Evolutionary conservation across 2,329 filamentous ascomycete species (phyloP).

Genomic region (Diaporthe sp.): DNA sequence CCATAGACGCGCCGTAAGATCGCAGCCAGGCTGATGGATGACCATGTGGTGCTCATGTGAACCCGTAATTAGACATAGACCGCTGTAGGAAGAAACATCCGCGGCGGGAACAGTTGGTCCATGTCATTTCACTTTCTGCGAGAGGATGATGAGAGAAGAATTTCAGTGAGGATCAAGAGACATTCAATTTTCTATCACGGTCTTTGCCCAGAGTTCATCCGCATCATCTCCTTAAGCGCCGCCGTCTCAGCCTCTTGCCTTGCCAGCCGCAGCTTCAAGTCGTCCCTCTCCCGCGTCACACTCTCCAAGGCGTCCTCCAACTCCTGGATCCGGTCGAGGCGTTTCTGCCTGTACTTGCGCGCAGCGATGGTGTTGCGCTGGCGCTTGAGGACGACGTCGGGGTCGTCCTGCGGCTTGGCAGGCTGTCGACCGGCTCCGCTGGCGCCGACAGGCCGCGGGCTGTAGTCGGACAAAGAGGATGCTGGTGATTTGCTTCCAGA

Average conservation of each 20-base stretch:
- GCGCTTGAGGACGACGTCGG: constrained; percentile 59
- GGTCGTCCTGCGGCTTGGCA: constrained; percentile 42
- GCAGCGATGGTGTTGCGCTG: constrained; percentile 74
- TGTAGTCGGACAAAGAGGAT: constrained; percentile 35
- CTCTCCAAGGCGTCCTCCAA: constrained; percentile 67
- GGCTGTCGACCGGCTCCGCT: constrained; percentile 35
- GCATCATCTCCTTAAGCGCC: constrained; percentile 62
- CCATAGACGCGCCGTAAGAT: too few relatives aligned
- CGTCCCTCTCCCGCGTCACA: constrained; percentile 68
- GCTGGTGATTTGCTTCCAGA: constrained; percentile 29
- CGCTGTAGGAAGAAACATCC: too few relatives aligned
- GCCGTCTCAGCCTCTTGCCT: constrained; percentile 71
- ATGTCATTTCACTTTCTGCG: background rate
- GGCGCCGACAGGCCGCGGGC: constrained; percentile 21
- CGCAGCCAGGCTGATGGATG: background rate
- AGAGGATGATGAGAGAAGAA: too few relatives aligned
- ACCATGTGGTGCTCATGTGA: too few relatives aligned
- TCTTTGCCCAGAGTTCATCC: constrained; percentile 36
- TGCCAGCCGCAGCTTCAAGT: constrained; percentile 67
- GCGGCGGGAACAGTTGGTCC: background rate
- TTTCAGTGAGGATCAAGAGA: background rate
- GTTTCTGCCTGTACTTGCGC: constrained; percentile 73
- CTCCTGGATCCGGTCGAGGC: constrained; percentile 69
- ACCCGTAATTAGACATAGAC: background rate
- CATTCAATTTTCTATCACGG: constrained; percentile 34